Evolutionary conservation across 768 basidiomycete species (phyloP), one percentile per base, ranked within the genome.

Genomic region (Xerocomellus chrysenteron): DNA sequence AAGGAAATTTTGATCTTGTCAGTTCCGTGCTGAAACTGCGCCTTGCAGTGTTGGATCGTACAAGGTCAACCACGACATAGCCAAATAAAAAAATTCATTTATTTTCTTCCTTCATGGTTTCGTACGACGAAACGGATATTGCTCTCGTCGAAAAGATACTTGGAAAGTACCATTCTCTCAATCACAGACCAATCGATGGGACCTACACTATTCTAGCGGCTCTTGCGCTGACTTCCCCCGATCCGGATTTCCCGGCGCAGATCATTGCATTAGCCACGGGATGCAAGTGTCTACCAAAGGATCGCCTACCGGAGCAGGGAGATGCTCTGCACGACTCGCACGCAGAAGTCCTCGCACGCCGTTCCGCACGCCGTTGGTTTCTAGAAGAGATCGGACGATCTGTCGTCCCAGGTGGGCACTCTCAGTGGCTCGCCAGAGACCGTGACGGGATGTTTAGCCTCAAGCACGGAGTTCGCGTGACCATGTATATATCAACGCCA

Each of bases 301-400:
- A 66, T 4, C 80, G 79, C 52, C 75, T 93, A 0, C 85, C 93
- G 0, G 63, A 70, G 6, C 75, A 77, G 30, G 95, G 95, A 0
- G 92, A 96, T 65, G 80, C 84, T 1, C 60, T 97, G 17, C 93
- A 95, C 65, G 95, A 97, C 65, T 87, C 82, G 50, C 95, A 98
- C 69, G 95, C 95, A 11, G 95, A 98, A 72, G 82, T 95, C 21
- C 77, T 97, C n/a, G 93, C 93, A 2, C 81, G 92, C 19, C 79
- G 95, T 32, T 86, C 87, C 10, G 84, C 88, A 0, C 68, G 87
- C 42, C 80, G 86, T 26, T 98, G 93, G 92, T 74, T 93, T 46
- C 69, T 94, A 33, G 83, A 88, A 55, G 91, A 97, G 70, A 76
- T 87, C 16, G 58, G 65, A 10, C 58, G 64, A 54, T 46, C 50